Evolutionary conservation across 441 rosid genomes (phyloP).

Genomic region (Erodium trifolium): DNA sequence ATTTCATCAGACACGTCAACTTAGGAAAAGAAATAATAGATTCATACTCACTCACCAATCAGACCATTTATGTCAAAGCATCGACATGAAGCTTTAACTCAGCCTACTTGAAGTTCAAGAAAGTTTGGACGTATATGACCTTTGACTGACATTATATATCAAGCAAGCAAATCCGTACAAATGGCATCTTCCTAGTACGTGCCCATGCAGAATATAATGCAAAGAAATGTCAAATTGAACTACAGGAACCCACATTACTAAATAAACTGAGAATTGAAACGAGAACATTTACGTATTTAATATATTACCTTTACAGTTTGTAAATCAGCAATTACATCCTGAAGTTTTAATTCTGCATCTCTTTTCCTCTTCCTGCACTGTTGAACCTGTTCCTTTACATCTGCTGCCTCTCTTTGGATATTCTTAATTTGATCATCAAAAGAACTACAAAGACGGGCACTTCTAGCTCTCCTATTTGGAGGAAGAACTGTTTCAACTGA

Average conservation of each 20-base stretch:
- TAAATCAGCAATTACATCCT: conserved; percentile 37
- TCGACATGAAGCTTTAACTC: neutral
- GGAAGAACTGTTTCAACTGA: conserved; percentile 90
- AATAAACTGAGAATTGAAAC: neutral
- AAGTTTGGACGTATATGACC: too few relatives aligned
- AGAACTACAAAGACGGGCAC: conserved; percentile 72
- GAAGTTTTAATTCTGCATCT: conserved; percentile 40
- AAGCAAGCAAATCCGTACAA: neutral
- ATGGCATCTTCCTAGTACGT: neutral
- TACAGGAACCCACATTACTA: neutral
- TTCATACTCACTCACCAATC: neutral
- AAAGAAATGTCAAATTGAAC: conserved; percentile 3
- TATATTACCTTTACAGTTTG: conserved; percentile 47
- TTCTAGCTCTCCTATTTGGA: conserved; percentile 36
- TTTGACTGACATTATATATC: too few relatives aligned
- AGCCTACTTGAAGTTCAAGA: conserved; percentile 4
- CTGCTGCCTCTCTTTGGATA: conserved; percentile 40
- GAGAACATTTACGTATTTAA: conserved; percentile 3
- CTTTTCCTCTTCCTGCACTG: conserved; percentile 51
- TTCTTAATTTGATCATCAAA: conserved; percentile 70
- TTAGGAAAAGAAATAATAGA: neutral
- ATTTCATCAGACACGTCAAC: neutral
- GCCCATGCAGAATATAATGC: conserved; percentile 7
- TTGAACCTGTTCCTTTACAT: conserved; percentile 36
- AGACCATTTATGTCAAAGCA: neutral